These are phyloP conservation scores for Dendrostoma leiphaemia DNA, from an alignment of 2,329 filamentous ascomycete genomes.

Conservation along the genomic window DNA sequence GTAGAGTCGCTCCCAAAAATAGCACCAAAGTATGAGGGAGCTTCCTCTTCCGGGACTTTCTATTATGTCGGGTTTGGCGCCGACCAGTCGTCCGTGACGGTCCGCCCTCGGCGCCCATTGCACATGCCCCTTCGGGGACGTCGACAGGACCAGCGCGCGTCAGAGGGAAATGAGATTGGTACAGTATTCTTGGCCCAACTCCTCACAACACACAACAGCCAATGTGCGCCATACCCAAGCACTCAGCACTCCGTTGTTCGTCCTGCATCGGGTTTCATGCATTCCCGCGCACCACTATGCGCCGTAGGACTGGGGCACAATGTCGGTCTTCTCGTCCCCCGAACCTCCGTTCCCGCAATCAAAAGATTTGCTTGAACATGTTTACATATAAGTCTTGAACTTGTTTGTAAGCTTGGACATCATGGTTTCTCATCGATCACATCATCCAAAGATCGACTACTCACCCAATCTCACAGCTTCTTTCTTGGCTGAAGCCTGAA, in stretches of 20 bases:
- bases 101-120: not conserved
- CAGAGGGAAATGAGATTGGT: not conserved
- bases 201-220: not conserved
- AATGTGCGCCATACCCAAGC: not conserved
- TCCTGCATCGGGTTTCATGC: constrained; percentile 10
- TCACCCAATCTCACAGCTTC: not conserved
- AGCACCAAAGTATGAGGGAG: not conserved
- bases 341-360: not conserved
- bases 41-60: constrained; percentile 1
- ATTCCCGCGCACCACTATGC: not conserved
- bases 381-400: not conserved
- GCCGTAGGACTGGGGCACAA: not conserved
- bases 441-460: no score
- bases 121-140: constrained; percentile 8
- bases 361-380: not conserved
- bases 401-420: not conserved
- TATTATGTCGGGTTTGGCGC: not conserved
- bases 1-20: not conserved
- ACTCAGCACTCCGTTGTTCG: not conserved
- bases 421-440: not conserved
- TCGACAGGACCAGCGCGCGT: not conserved
- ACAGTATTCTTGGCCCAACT: not conserved
- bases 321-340: constrained; percentile 9
- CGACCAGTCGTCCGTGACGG: not conserved
- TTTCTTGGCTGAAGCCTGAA: no score